Percentiles rank a stretch among this genome's conserved stretches.
phyloP scores from a whole-genome alignment of 179 eudicot species.

The Beta corolliflora region DNA sequence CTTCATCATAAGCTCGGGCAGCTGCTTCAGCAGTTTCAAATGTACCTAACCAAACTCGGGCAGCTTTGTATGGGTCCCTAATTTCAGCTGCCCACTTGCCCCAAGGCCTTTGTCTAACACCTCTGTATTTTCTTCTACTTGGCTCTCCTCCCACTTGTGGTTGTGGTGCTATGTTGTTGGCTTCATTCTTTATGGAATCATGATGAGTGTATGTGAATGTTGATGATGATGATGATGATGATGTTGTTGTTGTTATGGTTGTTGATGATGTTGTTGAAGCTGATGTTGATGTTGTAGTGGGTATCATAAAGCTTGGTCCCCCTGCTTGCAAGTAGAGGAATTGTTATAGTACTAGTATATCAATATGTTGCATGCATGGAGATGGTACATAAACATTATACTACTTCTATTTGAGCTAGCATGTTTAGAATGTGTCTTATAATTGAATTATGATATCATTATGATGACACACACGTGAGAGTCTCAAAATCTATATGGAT shows the following conservation, averaged over 20 bases:
- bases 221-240: neutral
- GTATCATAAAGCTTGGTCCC: constrained; percentile 21
- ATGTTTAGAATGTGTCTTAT: too few species aligned
- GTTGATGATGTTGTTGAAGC: neutral
- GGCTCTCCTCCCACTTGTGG: constrained; percentile 15
- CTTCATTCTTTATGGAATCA: constrained; percentile 11
- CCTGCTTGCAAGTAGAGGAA: constrained; percentile 21
- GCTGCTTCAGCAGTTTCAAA: constrained; percentile 73
- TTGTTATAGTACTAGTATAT: neutral
- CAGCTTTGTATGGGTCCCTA: constrained; percentile 67
- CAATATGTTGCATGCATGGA: neutral
- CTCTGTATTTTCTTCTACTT: constrained; percentile 58
- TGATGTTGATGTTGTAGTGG: constrained; percentile 4
- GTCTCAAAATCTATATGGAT: too few species aligned
- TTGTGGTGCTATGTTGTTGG: constrained; percentile 14
- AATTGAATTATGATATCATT: too few species aligned
- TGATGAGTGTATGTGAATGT: constrained; percentile 20
- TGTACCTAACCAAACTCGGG: constrained; percentile 78
- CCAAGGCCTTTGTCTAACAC: constrained; percentile 80
- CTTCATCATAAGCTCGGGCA: constrained; percentile 71
- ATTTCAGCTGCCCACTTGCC: constrained; percentile 89
- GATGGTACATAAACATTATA: neutral
- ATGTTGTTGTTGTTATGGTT: neutral
- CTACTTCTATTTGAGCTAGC: too few species aligned
- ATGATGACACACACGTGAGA: too few species aligned